A percentile compares a stretch with the other conserved stretches of the same genome.
Evolutionary conservation across 75 land plant genomes (phyloP).

Genomic region (Cupressus sempervirens): DNA sequence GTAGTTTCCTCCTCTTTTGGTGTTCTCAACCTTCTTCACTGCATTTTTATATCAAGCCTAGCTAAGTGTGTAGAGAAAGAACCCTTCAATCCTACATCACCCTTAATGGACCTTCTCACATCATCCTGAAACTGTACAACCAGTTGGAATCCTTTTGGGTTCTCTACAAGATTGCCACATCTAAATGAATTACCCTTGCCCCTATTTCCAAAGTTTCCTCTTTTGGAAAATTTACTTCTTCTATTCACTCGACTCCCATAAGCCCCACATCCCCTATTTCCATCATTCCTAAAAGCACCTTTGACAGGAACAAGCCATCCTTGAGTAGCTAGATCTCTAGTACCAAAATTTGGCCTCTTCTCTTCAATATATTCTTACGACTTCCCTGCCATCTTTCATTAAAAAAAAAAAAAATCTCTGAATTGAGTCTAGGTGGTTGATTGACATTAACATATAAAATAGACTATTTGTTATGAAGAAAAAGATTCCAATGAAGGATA

Average conservation of each 20-base stretch:
- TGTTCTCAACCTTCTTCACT: no score
- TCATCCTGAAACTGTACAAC: slow-evolving; percentile 19
- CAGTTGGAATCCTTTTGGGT: slow-evolving; percentile 33
- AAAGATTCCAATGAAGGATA: no score
- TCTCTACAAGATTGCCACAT: slow-evolving; percentile 8
- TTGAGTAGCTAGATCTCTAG: slow-evolving; percentile 6
- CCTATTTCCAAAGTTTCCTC: slow-evolving; percentile 23
- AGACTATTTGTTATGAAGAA: no score
- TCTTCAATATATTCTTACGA: slow-evolving; percentile 10
- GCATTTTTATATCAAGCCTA: no score
- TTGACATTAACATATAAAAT: no score
- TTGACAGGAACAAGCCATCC: slow-evolving; percentile 26
- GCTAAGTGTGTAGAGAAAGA: no score
- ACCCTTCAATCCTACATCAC: no score
- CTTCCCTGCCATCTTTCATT: no score
- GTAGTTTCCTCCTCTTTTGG: no score
- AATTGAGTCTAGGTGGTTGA: no score
- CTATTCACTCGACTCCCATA: slow-evolving; percentile 30
- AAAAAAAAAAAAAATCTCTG: no score
- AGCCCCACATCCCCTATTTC: slow-evolving; percentile 33
- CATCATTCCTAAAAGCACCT: slow-evolving; percentile 35
- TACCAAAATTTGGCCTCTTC: slow-evolving; percentile 10
- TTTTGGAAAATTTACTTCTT: slow-evolving; percentile 24
- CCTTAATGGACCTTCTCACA: no score
- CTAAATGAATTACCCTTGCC: slow-evolving; percentile 25